These are phyloP conservation scores for thale cress (Arabidopsis thaliana) DNA, from an alignment of 345 rosid genomes.

Conservation along the genomic window TAIR10.1 NC_003074.8:18555501-18556000, in stretches of 20 bases:
- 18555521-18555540: slow-evolving; percentile 67
- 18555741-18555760: slow-evolving; percentile 66
- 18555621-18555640: slow-evolving; percentile 27
- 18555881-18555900: slow-evolving; percentile 88
- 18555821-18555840: neutral
- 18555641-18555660: slow-evolving; percentile 7
- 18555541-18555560: slow-evolving; percentile 74
- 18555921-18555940: slow-evolving; percentile 79
- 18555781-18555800: slow-evolving; percentile 8
- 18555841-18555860: slow-evolving; percentile 43
- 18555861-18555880: slow-evolving; percentile 75
- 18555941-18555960: slow-evolving; percentile 69
- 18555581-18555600: slow-evolving; percentile 62
- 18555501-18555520: slow-evolving; percentile 96
- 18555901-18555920: slow-evolving; percentile 92
- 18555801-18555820: neutral
- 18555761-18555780: slow-evolving; percentile 55
- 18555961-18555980: slow-evolving; percentile 75
- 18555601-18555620: slow-evolving; percentile 33
- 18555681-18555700: slow-evolving; percentile 75
- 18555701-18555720: slow-evolving; percentile 85
- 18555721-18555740: slow-evolving; percentile 90
- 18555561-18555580: slow-evolving; percentile 69
- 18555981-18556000: slow-evolving; percentile 90
- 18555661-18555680: slow-evolving; percentile 24